These are phyloP conservation scores for Speleostelium caveatum DNA, from an alignment of 78 protist genomes.

Conservation along the genomic window DNA sequence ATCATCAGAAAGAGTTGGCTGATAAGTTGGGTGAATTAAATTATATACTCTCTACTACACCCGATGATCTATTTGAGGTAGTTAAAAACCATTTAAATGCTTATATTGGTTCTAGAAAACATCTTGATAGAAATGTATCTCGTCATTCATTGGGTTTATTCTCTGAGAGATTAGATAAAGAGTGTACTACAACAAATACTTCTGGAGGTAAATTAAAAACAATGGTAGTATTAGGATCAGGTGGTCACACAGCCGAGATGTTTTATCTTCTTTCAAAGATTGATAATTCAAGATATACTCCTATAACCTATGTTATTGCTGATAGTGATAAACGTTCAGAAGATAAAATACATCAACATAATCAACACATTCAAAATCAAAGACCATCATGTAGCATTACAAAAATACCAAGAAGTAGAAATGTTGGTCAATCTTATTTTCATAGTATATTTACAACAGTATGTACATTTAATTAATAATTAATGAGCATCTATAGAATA, in stretches of 20 bases:
- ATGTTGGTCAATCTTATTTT: slow-evolving; percentile 85
- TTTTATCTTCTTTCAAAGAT: slow-evolving; percentile 29
- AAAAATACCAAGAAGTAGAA: slow-evolving; percentile 76
- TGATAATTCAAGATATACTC: slow-evolving; percentile 1
- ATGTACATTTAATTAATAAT: background rate
- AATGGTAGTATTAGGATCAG: slow-evolving; percentile 77
- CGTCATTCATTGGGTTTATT: background rate
- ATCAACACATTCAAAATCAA: background rate
- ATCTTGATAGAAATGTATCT: background rate
- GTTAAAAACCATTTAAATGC: background rate
- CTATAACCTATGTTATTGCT: slow-evolving; percentile 68
- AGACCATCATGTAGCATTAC: background rate
- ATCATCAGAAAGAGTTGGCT: slow-evolving; percentile 80
- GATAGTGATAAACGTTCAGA: slow-evolving; percentile 67
- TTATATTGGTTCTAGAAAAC: background rate
- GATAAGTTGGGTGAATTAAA: slow-evolving; percentile 8
- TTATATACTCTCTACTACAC: slow-evolving; percentile 18
- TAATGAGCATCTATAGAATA: background rate
- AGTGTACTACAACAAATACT: background rate
- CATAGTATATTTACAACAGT: slow-evolving; percentile 80
- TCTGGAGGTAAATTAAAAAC: background rate
- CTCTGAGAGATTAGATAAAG: background rate
- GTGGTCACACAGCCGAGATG: slow-evolving; percentile 90
- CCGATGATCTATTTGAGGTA: background rate
- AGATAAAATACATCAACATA: slow-evolving; percentile 13